A percentile compares a stretch with the other conserved stretches of the same genome.
Evolutionary conservation across 768 basidiomycete species (phyloP).

Genomic region (Phylloporus arenicola): DNA sequence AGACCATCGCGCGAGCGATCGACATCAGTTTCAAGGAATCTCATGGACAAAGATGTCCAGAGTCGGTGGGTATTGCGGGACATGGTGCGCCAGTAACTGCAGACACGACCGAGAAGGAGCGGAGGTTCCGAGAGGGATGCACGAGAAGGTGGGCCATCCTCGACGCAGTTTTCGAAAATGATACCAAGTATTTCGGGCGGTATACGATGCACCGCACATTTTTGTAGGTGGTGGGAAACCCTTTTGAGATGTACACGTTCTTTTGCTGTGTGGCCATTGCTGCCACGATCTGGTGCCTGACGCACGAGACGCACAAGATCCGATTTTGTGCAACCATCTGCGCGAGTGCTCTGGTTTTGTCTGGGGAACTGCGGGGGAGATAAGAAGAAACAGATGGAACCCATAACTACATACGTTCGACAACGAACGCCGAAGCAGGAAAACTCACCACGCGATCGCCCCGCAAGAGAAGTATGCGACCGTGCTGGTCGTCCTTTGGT

Average conservation of each 20-base stretch:
- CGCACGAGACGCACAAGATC: not conserved
- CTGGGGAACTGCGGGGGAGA: not conserved
- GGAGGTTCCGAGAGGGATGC: conserved; percentile 12
- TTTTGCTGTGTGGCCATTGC: not conserved
- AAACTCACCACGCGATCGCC: conserved; percentile 11
- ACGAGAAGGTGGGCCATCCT: not conserved
- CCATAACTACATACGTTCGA: not conserved
- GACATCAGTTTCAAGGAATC: conserved; percentile 17
- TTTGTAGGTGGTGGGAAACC: not conserved
- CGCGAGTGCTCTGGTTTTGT: not conserved
- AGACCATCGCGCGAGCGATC: conserved; percentile 18
- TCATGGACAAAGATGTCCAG: conserved; percentile 24
- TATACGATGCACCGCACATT: conserved; percentile 8
- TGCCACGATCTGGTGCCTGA: not conserved
- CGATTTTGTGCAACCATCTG: not conserved
- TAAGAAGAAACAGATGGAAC: not conserved
- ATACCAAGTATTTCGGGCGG: conserved; percentile 37
- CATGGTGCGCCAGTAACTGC: conserved; percentile 23
- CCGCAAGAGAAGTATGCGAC: not conserved
- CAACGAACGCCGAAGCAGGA: not conserved
- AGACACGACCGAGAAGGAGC: conserved; percentile 23
- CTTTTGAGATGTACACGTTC: not conserved
- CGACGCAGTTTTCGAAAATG: conserved; percentile 21
- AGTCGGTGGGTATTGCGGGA: conserved; percentile 14
- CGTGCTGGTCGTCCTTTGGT: not conserved